Conservation (phyloP, 305 asterid genomes). For the Solanum aculeatissimum region DNA sequence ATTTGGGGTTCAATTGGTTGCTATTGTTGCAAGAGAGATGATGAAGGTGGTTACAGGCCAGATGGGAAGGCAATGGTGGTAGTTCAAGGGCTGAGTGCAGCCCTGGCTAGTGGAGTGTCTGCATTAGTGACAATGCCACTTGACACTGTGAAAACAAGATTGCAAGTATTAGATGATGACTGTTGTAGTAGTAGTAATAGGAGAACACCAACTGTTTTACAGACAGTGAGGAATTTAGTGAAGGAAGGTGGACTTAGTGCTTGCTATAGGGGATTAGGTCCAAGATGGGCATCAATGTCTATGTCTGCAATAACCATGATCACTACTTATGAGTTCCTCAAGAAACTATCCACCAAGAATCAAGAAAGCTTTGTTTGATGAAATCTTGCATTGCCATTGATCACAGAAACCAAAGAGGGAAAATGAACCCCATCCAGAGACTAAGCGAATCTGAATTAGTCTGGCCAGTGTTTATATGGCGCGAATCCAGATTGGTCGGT, state of each 20-base stretch:
- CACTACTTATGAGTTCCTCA: constrained; percentile 91
- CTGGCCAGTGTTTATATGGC: neutral
- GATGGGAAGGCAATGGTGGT: constrained; percentile 59
- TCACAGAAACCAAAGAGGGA: neutral
- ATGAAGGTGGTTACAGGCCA: constrained; percentile 38
- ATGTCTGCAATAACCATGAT: constrained; percentile 93
- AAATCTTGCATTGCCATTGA: constrained; percentile 11
- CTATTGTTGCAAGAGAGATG: constrained; percentile 46
- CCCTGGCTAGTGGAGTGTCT: constrained; percentile 83
- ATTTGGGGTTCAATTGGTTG: constrained; percentile 57
- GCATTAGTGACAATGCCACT: constrained; percentile 88
- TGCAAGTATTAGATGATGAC: constrained; percentile 83
- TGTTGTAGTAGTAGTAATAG: constrained; percentile 11
- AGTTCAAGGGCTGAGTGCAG: constrained; percentile 75
- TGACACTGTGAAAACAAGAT: constrained; percentile 80
- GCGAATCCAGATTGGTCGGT: neutral
- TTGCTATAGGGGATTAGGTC: constrained; percentile 87
- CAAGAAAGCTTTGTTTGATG: constrained; percentile 34
- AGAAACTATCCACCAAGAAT: constrained; percentile 68
- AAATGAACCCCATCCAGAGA: neutral
- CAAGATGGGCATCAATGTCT: constrained; percentile 97
- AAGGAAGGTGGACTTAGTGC: constrained; percentile 87
- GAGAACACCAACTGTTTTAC: constrained; percentile 27
- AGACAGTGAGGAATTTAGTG: constrained; percentile 58
- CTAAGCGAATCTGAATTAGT: neutral